Evolutionary conservation across 1,284 basidiomycete species (phyloP), one percentile per base, ranked within the genome.

Genomic region (Ceratobasidium sp.): DNA sequence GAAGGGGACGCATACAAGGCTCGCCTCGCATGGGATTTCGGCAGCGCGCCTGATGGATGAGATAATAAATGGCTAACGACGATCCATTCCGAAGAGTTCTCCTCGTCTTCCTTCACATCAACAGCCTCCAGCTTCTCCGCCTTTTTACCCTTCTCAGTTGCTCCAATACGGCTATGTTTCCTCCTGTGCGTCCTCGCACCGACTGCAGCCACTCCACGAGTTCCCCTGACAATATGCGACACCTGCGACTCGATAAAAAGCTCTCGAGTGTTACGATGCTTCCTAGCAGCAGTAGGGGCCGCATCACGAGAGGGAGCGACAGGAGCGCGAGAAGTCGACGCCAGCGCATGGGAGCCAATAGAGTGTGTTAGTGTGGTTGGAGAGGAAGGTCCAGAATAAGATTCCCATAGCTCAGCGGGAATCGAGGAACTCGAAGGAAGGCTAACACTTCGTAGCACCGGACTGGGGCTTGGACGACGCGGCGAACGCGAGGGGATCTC

Each of bases 51-150:
- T 7, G 13, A 38, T 3, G 57, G 30, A 21, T 49, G 30, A 16
- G 26, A 18, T 5, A n/a, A 21, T 13, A 8, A n/a, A 26, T 43
- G 44, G 9, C 32, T 21, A 43, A 67, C 50, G 44, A 43, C 38
- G 7, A 67, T 67, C 64, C 64, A 67, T 16, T 67, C 64, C 21
- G 32, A 14, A 13, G 64, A 52, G 23, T 52, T 35, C 21, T 63
- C 44, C 43, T 63, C 46, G 23, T 30, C 50, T 35, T 21, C 41
- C 23, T 59, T 59, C 18, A 43, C 35, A 32, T 57, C 54, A 30
- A 32, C 30, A 6, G 23, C 26, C 13, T 26, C 35, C 18, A 30
- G 57, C 21, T 35, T 59, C 23, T 35, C 21, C 8, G 23, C 35
- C 16, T 30, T 21, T n/a, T 59, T 35, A 18, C 32, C 23, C 57